Evolutionary conservation across 805 yeast species (phyloP).

Genomic region (Kodamaea leandrae): DNA sequence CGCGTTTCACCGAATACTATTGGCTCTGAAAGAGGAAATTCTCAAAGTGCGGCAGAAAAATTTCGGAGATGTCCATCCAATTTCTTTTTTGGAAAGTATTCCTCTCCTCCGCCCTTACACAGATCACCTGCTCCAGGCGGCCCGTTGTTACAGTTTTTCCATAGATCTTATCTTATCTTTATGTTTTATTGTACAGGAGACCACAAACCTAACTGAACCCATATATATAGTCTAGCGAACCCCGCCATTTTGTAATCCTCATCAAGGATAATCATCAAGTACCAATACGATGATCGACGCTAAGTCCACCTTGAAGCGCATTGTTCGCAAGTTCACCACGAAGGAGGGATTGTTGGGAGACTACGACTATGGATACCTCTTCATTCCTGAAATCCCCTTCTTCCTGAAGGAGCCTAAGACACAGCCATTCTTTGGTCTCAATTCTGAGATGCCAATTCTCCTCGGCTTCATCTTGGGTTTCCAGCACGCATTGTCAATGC

Average conservation of each 20-base stretch:
- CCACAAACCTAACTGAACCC: background rate
- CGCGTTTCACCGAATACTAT: background rate
- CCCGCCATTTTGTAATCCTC: background rate
- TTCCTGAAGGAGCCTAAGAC: conserved; percentile 41
- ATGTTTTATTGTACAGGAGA: background rate
- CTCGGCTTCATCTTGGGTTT: conserved; percentile 77
- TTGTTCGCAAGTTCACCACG: conserved; percentile 56
- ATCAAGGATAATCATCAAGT: background rate
- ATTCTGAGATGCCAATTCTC: conserved; percentile 77
- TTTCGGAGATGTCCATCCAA: background rate
- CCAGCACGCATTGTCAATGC: conserved; percentile 86
- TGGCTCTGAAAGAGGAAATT: background rate
- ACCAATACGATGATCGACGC: conserved; percentile 1
- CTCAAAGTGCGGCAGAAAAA: background rate
- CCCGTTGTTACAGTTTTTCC: background rate
- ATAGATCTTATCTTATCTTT: conserved; percentile 6
- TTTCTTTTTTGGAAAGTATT: background rate
- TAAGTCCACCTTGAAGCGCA: conserved; percentile 19
- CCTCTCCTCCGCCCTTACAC: background rate
- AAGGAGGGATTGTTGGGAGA: conserved; percentile 83
- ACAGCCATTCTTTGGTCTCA: conserved; percentile 81
- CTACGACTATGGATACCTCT: conserved; percentile 75
- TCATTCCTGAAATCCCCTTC: conserved; percentile 81
- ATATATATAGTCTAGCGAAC: background rate
- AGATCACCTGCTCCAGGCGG: conserved; percentile 1